phyloP scores from a whole-genome alignment of 345 rosid species.

The Balakata baccata region DNA sequence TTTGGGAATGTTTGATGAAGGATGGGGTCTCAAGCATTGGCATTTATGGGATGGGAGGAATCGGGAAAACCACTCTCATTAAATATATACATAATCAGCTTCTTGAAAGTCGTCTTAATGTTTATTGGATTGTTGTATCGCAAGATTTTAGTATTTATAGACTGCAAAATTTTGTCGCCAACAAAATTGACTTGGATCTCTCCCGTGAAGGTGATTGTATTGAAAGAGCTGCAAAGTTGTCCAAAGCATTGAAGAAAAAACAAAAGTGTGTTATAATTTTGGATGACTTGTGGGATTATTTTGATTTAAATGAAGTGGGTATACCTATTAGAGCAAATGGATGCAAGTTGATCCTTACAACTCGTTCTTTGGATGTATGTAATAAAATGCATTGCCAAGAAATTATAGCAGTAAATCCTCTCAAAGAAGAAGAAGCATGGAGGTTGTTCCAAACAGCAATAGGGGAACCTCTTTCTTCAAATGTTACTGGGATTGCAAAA shows the following conservation, averaged over 20 bases:
- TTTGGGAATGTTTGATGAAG: background rate
- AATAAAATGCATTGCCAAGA: slow-evolving; percentile 4
- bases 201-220: slow-evolving; percentile 2
- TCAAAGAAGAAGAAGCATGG: background rate
- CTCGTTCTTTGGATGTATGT: slow-evolving; percentile 18
- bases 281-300: slow-evolving; percentile 11
- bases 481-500: background rate
- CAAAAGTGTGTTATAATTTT: slow-evolving; percentile 1
- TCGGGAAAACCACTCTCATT: slow-evolving; percentile 16
- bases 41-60: slow-evolving; percentile 22
- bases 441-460: background rate
- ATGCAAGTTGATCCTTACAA: slow-evolving; percentile 32
- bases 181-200: slow-evolving; percentile 1
- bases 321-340: slow-evolving; percentile 1
- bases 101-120: background rate
- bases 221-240: slow-evolving; percentile 4
- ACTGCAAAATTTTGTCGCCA: slow-evolving; percentile 17
- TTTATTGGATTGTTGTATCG: slow-evolving; percentile 24
- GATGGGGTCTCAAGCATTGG: slow-evolving; percentile 10
- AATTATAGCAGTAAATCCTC: slow-evolving; percentile 1
- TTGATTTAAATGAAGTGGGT: background rate
- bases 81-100: slow-evolving; percentile 9
- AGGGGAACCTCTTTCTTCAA: background rate
- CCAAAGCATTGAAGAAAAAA: background rate
- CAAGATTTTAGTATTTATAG: slow-evolving; percentile 1